A percentile compares a stretch with the other conserved stretches of the same genome.
Evolutionary conservation across 768 basidiomycete species (phyloP).

Genomic region (Suillus brevipes): DNA sequence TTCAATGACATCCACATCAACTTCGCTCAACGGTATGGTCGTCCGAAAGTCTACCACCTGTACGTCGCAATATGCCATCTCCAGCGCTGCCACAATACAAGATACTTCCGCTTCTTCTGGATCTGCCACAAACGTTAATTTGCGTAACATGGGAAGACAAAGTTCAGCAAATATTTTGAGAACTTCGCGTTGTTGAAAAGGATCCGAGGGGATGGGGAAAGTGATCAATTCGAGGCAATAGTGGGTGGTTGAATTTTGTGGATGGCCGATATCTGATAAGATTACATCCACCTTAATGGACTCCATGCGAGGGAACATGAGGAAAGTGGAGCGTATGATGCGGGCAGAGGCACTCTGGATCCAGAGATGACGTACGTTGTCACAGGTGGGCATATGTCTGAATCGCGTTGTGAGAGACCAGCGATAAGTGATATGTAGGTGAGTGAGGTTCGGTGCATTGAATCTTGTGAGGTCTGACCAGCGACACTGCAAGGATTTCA

Average conservation of each 20-base stretch:
- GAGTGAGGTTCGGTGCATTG: neutral
- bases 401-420: neutral
- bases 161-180: neutral
- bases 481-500: neutral
- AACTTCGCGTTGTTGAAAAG: neutral
- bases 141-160: neutral
- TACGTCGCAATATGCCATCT: neutral
- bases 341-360: neutral
- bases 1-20: neutral
- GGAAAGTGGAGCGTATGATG: neutral
- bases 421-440: neutral
- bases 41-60: neutral
- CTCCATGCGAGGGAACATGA: neutral
- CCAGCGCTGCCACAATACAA: neutral
- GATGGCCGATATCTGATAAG: neutral
- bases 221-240: neutral
- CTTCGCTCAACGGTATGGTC: neutral
- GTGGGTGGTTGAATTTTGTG: neutral
- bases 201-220: neutral
- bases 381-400: neutral
- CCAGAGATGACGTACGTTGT: neutral
- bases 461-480: neutral
- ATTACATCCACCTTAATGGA: neutral
- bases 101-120: neutral
- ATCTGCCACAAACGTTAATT: neutral